Evolutionary conservation across 2,329 filamentous ascomycete genomes (phyloP), one percentile per base, ranked within the genome.

Genomic region (Penicillium brasilianum): DNA sequence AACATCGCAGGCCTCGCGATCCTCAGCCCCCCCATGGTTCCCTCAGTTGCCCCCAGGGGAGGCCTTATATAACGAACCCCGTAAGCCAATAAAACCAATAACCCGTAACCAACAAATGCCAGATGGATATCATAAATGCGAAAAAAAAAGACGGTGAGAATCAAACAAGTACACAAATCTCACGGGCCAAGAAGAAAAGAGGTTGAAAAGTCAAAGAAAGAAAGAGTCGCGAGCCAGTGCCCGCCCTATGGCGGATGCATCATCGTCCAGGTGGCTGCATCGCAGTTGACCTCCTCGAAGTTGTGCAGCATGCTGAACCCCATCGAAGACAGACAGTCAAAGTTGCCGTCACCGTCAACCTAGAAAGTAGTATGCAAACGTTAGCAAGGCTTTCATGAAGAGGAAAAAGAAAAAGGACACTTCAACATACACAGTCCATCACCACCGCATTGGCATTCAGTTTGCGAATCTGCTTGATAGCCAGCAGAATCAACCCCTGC

Each of bases 401-500:
- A 28, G 20, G 28, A 13, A 32, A 9, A 11, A 52, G 46, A 51
- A 49, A 55, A 22, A 39, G 30, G 22, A 46, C 54, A 30, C 54
- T 37, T 43, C 39, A 52, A 83, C 89, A 82, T 79, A 95, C 92
- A 86, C 91, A 93, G 74, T 92, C 92, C 60, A 96, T 77, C 50
- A 96, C 81, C 55, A 89, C 90, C 61, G 88, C 88, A 65, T 85
- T 85, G 55, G 90, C 88, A 63, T 90, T 91, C 72, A 93, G 87
- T 68, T 86, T 86, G 76, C 93, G 94, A 75, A 92, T 90, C 77
- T 95, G 92, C 59, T 90, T 86, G 70, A 95, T 87, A 0, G 90
- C 91, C 79, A 96, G 87, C 63, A 96, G 78, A 14, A 92, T 90
- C 65, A 96, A 78, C 0, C 92, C 92, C 77, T 96, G 92, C 61